These are phyloP conservation scores for Nannizziopsis arthrosporioides DNA, from an alignment of 2,329 filamentous ascomycete genomes.

Conservation along the genomic window DNA sequence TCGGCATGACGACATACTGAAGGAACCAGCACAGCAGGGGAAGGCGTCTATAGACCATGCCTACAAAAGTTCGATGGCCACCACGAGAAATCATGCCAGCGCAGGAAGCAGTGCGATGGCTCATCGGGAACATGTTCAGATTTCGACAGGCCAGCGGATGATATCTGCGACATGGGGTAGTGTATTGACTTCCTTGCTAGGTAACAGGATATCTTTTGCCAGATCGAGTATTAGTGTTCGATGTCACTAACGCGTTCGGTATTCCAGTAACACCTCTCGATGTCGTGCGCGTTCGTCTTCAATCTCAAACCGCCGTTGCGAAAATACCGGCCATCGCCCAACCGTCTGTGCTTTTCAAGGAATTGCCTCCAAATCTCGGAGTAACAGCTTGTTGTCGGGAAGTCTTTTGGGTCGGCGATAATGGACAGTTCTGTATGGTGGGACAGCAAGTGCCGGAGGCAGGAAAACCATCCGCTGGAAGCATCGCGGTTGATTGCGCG, in stretches of 20 bases:
- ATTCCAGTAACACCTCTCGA: conserved; percentile 78
- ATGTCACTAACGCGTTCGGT: conserved; percentile 8
- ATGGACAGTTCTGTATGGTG: conserved; percentile 69
- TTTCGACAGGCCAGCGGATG: conserved; percentile 85
- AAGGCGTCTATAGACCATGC: conserved; percentile 26
- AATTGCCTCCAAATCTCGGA: conserved; percentile 71
- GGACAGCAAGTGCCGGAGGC: conserved; percentile 27
- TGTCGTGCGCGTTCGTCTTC: conserved; percentile 86
- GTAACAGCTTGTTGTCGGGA: conserved; percentile 92
- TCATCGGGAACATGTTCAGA: conserved; percentile 35
- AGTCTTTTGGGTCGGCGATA: conserved; percentile 90
- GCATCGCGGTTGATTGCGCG: conserved; percentile 56
- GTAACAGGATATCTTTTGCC: conserved; percentile 39
- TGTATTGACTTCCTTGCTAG: conserved; percentile 74
- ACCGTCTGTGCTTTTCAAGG: conserved; percentile 41
- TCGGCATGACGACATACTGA: conserved; percentile 13
- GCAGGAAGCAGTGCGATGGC: conserved; percentile 8
- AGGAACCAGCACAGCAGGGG: not conserved
- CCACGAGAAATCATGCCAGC: conserved; percentile 2
- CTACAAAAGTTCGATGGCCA: conserved; percentile 16
- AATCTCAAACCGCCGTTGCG: conserved; percentile 57
- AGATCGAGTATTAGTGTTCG: not conserved
- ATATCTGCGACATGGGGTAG: conserved; percentile 84
- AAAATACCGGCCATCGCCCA: conserved; percentile 36
- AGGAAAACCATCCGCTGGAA: conserved; percentile 32